Evolutionary conservation across 1,284 basidiomycete genomes (phyloP), one percentile per base, ranked within the genome.

Genomic region (Wallemia mellicola): DNA sequence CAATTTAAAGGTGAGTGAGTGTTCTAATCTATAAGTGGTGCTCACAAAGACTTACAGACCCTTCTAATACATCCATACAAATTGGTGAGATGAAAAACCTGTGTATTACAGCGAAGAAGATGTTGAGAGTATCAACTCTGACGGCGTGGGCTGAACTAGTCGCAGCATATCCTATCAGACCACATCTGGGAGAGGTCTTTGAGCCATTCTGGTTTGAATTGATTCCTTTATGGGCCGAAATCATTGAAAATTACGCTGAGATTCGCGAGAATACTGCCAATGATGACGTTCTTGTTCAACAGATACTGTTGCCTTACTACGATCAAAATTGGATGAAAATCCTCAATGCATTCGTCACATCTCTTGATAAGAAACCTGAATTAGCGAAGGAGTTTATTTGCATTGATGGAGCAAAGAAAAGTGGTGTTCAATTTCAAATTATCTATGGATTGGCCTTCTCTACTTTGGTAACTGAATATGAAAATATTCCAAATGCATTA

Each of bases 61-160:
- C 60, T 54, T 78, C 83, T 2, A 82, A 81, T 2, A 86, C 83
- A 75, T 71, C 86, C 1, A 82, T 82, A 14, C 76, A 11, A 11
- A 48, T 96, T 15, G 92, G 92, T 19, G 87, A 91, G 62, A 79
- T 88, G 1, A 79, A 79, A 26, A 81, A 91, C 64, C 74, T 95
- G 7, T 86, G 88, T 62, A 85, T 89, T 2, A 94, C 92, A 64
- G 92, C 92, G 2, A 84, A 86, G 0, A 83, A 89, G 33, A 95
- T 95, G 86, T 73, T 98, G 60, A 80, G 88, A 61, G 84, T 96
- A 30, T 89, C 92, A 0, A 86, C 87, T 2, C 74, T 96, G 27
- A 83, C 87, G 0, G 94, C 92, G 0, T 99, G 92, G 92, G 91
- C 92, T 17, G 82, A 94, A 67, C 74, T 99, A 14, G 80, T 91